Base-by-base conservation (phyloP, 2,329 filamentous ascomycete genomes). In the Aspergillus sp. region DNA sequence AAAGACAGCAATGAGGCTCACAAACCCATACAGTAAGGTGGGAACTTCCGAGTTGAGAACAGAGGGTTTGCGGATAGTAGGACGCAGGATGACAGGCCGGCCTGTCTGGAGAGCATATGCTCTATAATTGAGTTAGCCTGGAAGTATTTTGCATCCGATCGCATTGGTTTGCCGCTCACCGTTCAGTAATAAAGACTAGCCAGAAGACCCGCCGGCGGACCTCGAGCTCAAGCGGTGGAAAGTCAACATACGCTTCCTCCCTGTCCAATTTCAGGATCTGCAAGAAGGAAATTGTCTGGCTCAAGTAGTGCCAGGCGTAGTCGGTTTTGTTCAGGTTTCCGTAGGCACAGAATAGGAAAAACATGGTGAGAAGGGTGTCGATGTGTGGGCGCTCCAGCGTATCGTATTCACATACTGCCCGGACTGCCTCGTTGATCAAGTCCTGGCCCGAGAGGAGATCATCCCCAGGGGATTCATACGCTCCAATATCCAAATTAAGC, bases 311-410 rank as follows among this genome's bases (percentile, higher is more conserved):
- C 45, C 45, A 47, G 19, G 45, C 45, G 45, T 47, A 47, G 45
- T 25, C 19, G 10, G 45, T 9, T 40, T 47, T 47, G 32, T 47
- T 47, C 45, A 47, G 14, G 19, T 47, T 47, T 2, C 45, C 45
- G 45, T 47, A 47, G 23, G 45, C 45, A 38, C 45, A 47, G 45
- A 47, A 47, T 20, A 47, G 45, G 45, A 47, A 40, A 17, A 47
- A 47, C 45, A 47, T 47, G 17, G 45, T 47, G n/a, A 47, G 32
- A 5, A 47, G 31, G 29, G 45, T 47, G 19, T 47, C 45, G 10
- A 47, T 17, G 17, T 47, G 45, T 5, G 45, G 45, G n/a, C 10
- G 7, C 17, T 47, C 45, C 45, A 47, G 14, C 16, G 45, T 13
- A 17, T 47, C 45, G 17, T 38, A 47, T 47, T 47, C 45, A 21